phyloP scores from a whole-genome alignment of 495 filamentous ascomycete species.

The Hypoxylon lienhwacheense region DNA sequence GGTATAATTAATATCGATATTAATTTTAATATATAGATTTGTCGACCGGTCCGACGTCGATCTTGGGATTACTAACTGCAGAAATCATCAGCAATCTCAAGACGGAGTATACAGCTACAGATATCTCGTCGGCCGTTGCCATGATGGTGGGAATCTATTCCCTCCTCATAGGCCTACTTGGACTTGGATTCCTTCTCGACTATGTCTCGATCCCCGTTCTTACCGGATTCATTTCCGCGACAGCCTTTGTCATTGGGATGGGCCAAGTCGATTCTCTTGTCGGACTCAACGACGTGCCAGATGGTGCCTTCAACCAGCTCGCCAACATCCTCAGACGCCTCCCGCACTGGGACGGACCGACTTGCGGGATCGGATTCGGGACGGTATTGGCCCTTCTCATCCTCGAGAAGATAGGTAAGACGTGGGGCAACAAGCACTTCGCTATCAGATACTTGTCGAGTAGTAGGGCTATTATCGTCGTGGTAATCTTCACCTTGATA shows the following conservation, averaged over 20 bases:
- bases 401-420: constrained; percentile 50
- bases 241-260: constrained; percentile 53
- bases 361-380: constrained; percentile 51
- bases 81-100: constrained; percentile 49
- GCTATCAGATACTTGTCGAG: constrained; percentile 48
- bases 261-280: constrained; percentile 51
- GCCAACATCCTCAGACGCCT: constrained; percentile 47
- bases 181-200: constrained; percentile 55
- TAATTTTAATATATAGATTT: constrained; percentile 39
- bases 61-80: constrained; percentile 54
- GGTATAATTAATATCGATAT: background rate
- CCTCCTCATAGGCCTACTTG: constrained; percentile 52
- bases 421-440: constrained; percentile 50
- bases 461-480: constrained; percentile 49
- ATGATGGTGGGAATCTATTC: constrained; percentile 56
- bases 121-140: constrained; percentile 54
- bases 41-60: constrained; percentile 55
- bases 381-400: constrained; percentile 47
- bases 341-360: constrained; percentile 45
- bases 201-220: constrained; percentile 56
- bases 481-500: constrained; percentile 52
- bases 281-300: constrained; percentile 45
- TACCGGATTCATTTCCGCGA: constrained; percentile 54
- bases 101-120: constrained; percentile 42
- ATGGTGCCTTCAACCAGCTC: constrained; percentile 47